phyloP scores from a whole-genome alignment of 352 stramenopile genomes.

The Plasmopara viticola region DNA sequence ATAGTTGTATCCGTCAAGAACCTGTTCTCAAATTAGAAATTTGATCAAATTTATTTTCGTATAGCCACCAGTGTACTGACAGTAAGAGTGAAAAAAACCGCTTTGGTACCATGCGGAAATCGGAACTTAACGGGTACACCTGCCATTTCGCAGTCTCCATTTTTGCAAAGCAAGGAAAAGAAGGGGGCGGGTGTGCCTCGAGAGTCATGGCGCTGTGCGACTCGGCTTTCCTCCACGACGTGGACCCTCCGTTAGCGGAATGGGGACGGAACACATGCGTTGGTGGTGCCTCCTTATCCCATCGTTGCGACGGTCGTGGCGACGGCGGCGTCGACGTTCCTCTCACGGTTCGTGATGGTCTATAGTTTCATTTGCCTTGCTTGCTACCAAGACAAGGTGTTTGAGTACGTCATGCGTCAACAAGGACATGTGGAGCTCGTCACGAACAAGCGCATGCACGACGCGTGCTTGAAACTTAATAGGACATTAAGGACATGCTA shows the following conservation, averaged over 20 bases:
- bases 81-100: too few relatives aligned
- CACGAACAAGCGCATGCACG: slow-evolving; percentile 26
- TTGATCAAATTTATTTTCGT: too few relatives aligned
- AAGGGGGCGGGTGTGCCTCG: background rate
- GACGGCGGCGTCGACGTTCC: slow-evolving; percentile 10
- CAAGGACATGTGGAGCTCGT: slow-evolving; percentile 15
- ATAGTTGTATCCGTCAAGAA: too few relatives aligned
- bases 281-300: slow-evolving; percentile 27
- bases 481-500: too few relatives aligned
- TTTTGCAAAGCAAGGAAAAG: slow-evolving; percentile 3
- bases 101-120: slow-evolving; percentile 6
- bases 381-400: slow-evolving; percentile 62
- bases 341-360: background rate
- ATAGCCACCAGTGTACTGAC: too few relatives aligned
- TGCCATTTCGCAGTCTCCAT: slow-evolving; percentile 25
- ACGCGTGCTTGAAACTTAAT: too few relatives aligned
- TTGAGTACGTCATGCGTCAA: slow-evolving; percentile 11
- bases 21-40: too few relatives aligned
- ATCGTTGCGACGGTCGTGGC: slow-evolving; percentile 18
- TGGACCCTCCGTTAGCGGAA: slow-evolving; percentile 23
- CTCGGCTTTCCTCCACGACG: slow-evolving; percentile 19
- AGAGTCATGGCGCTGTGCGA: slow-evolving; percentile 5
- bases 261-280: slow-evolving; percentile 55
- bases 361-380: slow-evolving; percentile 34
- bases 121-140: background rate